phyloP scores from a whole-genome alignment of 768 basidiomycete genomes.

The Favolaschia claudopus region DNA sequence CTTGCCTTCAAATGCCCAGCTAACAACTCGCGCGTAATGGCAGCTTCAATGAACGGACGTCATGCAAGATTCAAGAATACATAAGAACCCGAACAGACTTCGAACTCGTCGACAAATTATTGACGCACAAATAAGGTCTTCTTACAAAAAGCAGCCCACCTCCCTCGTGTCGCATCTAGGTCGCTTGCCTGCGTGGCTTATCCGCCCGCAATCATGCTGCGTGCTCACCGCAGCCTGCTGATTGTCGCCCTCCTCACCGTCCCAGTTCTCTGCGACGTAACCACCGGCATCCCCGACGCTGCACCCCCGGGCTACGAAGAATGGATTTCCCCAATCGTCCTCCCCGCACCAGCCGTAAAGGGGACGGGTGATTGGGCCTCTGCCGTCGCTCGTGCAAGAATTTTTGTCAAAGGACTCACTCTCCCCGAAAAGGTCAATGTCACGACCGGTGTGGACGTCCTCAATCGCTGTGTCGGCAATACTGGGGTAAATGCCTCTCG shows the following conservation, averaged over 20 bases:
- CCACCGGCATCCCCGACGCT: constrained; percentile 18
- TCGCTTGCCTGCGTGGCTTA: too few species aligned
- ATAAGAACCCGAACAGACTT: too few species aligned
- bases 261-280: constrained; percentile 4
- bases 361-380: constrained; percentile 9
- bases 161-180: too few species aligned
- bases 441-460: constrained; percentile 33
- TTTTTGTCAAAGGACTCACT: constrained; percentile 25
- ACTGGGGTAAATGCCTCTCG: constrained; percentile 24
- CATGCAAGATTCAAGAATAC: too few species aligned
- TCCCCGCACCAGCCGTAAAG: constrained; percentile 8
- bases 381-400: constrained; percentile 4
- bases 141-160: too few species aligned
- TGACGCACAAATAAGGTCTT: too few species aligned
- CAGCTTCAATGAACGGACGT: too few species aligned
- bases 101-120: too few species aligned
- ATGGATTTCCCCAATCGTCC: constrained; percentile 19
- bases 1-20: too few species aligned
- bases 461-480: constrained; percentile 31
- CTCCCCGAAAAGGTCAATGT: constrained; percentile 38
- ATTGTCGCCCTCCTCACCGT: neutral
- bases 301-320: constrained; percentile 19
- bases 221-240: too few species aligned
- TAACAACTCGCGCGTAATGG: too few species aligned
- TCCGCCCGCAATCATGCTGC: too few species aligned